A percentile compares a stretch with the other conserved stretches of the same genome.
phyloP scores from a whole-genome alignment of 2,329 filamentous ascomycete genomes.

The Phaeosphaeriaceae sp. region DNA sequence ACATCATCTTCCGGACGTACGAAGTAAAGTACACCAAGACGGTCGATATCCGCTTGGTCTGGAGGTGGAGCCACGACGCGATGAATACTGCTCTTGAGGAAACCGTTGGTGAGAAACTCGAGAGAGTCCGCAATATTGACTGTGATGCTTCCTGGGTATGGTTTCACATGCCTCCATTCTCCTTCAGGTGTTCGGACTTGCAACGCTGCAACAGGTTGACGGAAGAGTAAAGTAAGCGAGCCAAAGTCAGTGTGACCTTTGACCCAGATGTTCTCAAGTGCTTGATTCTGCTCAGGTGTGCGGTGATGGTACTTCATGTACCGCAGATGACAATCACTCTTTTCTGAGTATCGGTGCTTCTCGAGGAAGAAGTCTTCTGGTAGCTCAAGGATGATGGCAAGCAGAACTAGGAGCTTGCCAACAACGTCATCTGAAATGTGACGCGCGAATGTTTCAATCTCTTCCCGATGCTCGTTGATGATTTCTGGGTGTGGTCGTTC shows the following conservation, averaged over 20 bases:
- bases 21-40: constrained; percentile 25
- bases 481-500: constrained; percentile 47
- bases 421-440: constrained; percentile 43
- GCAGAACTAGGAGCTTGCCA: constrained; percentile 58
- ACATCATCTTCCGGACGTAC: constrained; percentile 22
- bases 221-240: constrained; percentile 62
- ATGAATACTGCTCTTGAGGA: constrained; percentile 57
- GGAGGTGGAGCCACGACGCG: constrained; percentile 57
- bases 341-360: constrained; percentile 63
- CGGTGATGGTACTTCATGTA: constrained; percentile 66
- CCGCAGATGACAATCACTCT: constrained; percentile 65
- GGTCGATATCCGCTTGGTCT: constrained; percentile 57
- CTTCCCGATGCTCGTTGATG: constrained; percentile 43
- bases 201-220: constrained; percentile 63
- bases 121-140: constrained; percentile 50
- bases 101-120: constrained; percentile 47
- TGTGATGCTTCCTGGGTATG: constrained; percentile 46
- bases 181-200: constrained; percentile 53
- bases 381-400: constrained; percentile 65
- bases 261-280: constrained; percentile 41
- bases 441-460: constrained; percentile 63
- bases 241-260: constrained; percentile 64
- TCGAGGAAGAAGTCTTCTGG: constrained; percentile 63
- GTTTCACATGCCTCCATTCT: constrained; percentile 49
- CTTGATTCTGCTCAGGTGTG: constrained; percentile 52